Conservation (phyloP, 495 filamentous ascomycete genomes). For the Penicillium angulare region DNA sequence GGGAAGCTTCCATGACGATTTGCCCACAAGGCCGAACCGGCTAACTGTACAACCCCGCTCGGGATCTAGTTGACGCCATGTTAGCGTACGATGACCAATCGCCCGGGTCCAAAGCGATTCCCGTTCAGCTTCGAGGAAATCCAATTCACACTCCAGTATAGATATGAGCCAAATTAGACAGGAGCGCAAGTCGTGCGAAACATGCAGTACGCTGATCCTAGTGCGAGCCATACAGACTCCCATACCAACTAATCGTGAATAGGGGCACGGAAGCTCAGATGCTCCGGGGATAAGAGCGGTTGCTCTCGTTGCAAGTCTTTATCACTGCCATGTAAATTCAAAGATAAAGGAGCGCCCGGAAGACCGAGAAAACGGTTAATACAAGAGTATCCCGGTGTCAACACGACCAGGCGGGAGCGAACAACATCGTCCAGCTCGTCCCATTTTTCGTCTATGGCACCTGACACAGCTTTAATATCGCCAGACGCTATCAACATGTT, state of each 20-base stretch:
- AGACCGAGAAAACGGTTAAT: constrained; percentile 21
- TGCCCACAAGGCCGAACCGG: background rate
- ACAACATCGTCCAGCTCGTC: constrained; percentile 9
- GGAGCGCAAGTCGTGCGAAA: constrained; percentile 23
- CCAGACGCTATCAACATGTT: constrained; percentile 4
- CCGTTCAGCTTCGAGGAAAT: too few species aligned
- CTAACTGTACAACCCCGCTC: constrained; percentile 16
- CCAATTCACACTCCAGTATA: background rate
- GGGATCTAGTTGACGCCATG: constrained; percentile 24
- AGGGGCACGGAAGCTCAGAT: constrained; percentile 28
- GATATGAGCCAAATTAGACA: constrained; percentile 21
- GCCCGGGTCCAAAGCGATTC: background rate
- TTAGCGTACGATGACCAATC: constrained; percentile 17
- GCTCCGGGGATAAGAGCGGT: constrained; percentile 27
- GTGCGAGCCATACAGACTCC: background rate
- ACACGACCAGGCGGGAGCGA: constrained; percentile 1
- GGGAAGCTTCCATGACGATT: too few species aligned
- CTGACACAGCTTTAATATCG: background rate
- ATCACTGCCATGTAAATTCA: constrained; percentile 22
- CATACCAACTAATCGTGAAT: background rate
- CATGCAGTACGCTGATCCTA: constrained; percentile 13
- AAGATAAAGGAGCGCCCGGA: constrained; percentile 26
- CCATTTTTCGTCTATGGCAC: background rate
- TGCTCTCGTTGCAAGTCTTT: constrained; percentile 22
- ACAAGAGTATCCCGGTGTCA: constrained; percentile 5